These are phyloP conservation scores for Volvox africanus DNA, from an alignment of 139 green algal genomes.

Conservation along the genomic window DNA sequence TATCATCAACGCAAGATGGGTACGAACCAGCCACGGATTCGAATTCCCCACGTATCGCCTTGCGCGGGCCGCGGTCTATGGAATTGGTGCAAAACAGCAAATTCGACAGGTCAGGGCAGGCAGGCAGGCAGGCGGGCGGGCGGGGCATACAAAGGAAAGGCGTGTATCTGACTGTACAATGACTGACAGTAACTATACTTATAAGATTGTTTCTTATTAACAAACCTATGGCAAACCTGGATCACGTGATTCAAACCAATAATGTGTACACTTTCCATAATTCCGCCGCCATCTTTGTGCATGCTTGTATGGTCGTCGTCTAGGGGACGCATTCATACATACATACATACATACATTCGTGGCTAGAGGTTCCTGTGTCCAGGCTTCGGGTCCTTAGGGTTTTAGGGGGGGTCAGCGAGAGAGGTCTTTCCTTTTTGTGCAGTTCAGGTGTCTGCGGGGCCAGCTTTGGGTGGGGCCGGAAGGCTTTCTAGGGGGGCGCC, in stretches of 20 bases:
- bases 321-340: too few species aligned
- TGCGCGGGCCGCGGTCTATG: conserved; percentile 35
- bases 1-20: not conserved
- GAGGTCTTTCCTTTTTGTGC: too few species aligned
- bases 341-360: too few species aligned
- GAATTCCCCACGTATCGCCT: conserved; percentile 32
- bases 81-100: conserved; percentile 25
- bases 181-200: not conserved
- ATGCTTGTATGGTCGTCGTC: too few species aligned
- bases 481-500: too few species aligned
- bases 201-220: not conserved
- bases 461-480: too few species aligned
- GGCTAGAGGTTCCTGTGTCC: too few species aligned
- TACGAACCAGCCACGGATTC: not conserved
- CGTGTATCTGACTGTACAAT: not conserved
- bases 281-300: too few species aligned
- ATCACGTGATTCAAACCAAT: not conserved
- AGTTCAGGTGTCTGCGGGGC: too few species aligned
- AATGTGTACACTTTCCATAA: too few species aligned
- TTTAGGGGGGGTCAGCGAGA: too few species aligned
- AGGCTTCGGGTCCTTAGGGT: too few species aligned
- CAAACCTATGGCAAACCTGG: not conserved
- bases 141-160: not conserved
- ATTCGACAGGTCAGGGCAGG: conserved; percentile 47
- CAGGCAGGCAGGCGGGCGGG: not conserved